Percentiles rank a stretch among this genome's conserved stretches.
Conservation (phyloP, 495 filamentous ascomycete genomes). For the Parmelia sp. region DNA sequence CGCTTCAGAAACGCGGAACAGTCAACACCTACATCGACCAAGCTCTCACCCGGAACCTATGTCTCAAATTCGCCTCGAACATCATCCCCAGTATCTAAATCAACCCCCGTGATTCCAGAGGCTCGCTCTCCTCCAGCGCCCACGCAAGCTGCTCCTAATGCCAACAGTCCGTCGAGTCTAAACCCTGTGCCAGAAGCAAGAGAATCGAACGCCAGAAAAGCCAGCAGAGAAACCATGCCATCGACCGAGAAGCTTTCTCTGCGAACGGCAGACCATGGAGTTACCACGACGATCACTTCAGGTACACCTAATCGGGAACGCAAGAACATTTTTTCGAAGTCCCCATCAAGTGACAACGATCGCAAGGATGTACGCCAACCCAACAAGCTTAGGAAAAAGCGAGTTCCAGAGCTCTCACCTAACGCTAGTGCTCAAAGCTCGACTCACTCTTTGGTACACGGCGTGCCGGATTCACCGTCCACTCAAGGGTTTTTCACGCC, state of each 20-base stretch:
- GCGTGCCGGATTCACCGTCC: constrained; percentile 31
- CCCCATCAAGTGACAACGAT: constrained; percentile 54
- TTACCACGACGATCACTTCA: constrained; percentile 36
- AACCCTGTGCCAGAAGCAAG: constrained; percentile 14
- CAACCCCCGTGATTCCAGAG: constrained; percentile 6
- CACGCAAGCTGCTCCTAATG: constrained; percentile 6
- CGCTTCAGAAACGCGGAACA: constrained; percentile 35
- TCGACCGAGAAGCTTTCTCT: constrained; percentile 34
- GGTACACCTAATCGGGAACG: constrained; percentile 65
- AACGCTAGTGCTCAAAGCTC: constrained; percentile 85
- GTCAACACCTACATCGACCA: constrained; percentile 31
- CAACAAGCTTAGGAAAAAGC: constrained; percentile 82
- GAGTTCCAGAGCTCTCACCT: constrained; percentile 56
- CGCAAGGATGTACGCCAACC: constrained; percentile 56
- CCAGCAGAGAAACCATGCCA: constrained; percentile 28
- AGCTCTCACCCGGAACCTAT: constrained; percentile 33
- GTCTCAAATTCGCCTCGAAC: constrained; percentile 18
- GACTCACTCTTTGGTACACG: constrained; percentile 57
- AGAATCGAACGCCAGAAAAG: constrained; percentile 7
- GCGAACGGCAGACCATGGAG: constrained; percentile 31
- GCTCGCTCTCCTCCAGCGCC: constrained; percentile 12
- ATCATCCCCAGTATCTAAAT: constrained; percentile 15
- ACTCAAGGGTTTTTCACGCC: constrained; percentile 27
- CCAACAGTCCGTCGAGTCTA: constrained; percentile 15
- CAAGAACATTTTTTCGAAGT: constrained; percentile 63